Evolutionary conservation across 108 stramenopile genomes (phyloP).

Genomic region (Cyclostephanos invisitatus): DNA sequence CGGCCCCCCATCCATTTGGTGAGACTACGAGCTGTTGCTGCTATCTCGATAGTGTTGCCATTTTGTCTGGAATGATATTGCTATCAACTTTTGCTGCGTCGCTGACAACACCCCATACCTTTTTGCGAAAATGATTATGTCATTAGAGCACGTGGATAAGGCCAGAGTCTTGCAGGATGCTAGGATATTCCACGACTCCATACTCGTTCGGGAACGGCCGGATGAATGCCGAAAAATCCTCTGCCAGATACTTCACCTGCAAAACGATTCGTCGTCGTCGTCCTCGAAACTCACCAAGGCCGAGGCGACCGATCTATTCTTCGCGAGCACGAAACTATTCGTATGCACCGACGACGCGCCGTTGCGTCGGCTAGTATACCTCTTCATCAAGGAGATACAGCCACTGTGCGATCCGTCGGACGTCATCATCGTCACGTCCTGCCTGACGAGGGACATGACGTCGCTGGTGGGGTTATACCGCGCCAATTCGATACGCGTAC

Average conservation of each 20-base stretch:
- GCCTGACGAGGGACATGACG: conserved; percentile 99
- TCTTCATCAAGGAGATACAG: conserved; percentile 99
- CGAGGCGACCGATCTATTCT: conserved; percentile 97
- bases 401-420: conserved; percentile 97
- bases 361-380: conserved; percentile 87
- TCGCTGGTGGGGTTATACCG: conserved; percentile 96
- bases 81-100: too few relatives aligned
- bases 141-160: conserved; percentile 82
- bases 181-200: conserved; percentile 95
- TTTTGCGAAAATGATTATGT: neutral
- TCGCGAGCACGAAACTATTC: conserved; percentile 99
- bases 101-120: neutral
- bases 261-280: conserved; percentile 58
- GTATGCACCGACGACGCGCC: conserved; percentile 88
- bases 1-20: neutral
- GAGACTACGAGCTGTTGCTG: neutral
- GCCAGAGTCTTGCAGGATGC: conserved; percentile 97
- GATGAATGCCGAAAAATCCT: conserved; percentile 97
- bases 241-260: conserved; percentile 93
- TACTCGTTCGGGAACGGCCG: conserved; percentile 93
- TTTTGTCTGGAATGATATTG: neutral
- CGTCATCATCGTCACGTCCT: conserved; percentile 98
- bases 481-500: conserved; percentile 97
- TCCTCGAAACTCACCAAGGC: neutral
- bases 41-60: too few relatives aligned